Evolutionary conservation across 331 rosid species (phyloP).

Genomic region (Ulmus americana): DNA sequence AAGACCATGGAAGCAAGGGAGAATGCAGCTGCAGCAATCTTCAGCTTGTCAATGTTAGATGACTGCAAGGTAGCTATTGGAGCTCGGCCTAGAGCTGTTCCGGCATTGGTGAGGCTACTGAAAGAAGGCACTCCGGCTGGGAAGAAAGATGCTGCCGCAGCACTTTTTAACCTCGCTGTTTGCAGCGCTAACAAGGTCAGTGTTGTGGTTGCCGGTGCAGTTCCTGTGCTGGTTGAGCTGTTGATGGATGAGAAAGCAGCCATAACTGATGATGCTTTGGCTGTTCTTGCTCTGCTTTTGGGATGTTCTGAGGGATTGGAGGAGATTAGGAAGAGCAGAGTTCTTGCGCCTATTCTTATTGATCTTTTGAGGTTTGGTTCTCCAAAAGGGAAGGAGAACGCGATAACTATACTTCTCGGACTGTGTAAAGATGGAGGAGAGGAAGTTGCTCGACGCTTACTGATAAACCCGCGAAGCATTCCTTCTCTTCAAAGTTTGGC

Average conservation of each 20-base stretch:
- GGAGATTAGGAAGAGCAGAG: conserved; percentile 60
- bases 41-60: conserved; percentile 66
- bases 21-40: conserved; percentile 84
- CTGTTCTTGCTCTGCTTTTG: conserved; percentile 60
- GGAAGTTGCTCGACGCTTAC: conserved; percentile 53
- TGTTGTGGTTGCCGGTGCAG: conserved; percentile 49
- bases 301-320: conserved; percentile 61
- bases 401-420: conserved; percentile 68
- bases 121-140: conserved; percentile 75
- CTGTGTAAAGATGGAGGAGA: conserved; percentile 83
- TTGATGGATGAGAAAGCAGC: conserved; percentile 79
- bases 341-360: conserved; percentile 60
- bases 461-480: conserved; percentile 71
- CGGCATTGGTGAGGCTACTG: conserved; percentile 67
- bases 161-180: conserved; percentile 68
- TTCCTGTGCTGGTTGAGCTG: conserved; percentile 55
- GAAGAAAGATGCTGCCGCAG: conserved; percentile 76
- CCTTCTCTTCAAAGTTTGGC: conserved; percentile 80
- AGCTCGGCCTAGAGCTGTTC: conserved; percentile 50
- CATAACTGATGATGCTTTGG: conserved; percentile 69
- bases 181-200: conserved; percentile 57
- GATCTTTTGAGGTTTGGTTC: conserved; percentile 90
- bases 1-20: conserved; percentile 83
- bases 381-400: conserved; percentile 73
- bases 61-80: conserved; percentile 72